A percentile compares a stretch with the other conserved stretches of the same genome.
phyloP scores from a whole-genome alignment of 1,284 basidiomycete genomes.

The Blastosporella zonata region DNA sequence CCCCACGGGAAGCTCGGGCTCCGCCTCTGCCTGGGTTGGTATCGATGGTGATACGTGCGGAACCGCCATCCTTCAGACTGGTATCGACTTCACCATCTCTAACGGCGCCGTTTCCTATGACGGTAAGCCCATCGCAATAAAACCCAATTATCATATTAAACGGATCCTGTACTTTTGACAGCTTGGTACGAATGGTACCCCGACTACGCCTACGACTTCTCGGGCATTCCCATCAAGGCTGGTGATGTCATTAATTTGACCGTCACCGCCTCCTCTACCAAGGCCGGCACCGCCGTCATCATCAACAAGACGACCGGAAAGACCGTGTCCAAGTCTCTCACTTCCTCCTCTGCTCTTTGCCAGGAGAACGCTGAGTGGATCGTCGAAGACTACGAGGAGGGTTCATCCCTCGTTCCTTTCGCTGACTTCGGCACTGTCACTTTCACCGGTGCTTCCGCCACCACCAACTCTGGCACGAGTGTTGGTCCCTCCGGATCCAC shows the following conservation, averaged over 20 bases:
- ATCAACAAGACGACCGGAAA: conserved; percentile 15
- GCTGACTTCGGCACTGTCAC: conserved; percentile 36
- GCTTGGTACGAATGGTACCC: conserved; percentile 41
- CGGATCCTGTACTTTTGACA: conserved; percentile 7
- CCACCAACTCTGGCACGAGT: conserved; percentile 17
- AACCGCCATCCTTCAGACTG: conserved; percentile 23
- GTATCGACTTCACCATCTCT: conserved; percentile 22
- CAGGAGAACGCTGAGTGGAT: conserved; percentile 34
- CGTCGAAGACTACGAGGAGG: conserved; percentile 35
- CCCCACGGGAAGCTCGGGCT: conserved; percentile 4
- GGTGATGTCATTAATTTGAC: conserved; percentile 29
- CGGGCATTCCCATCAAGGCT: conserved; percentile 27
- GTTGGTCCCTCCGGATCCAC: conserved; percentile 22
- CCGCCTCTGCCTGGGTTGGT: conserved; percentile 29
- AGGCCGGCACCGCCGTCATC: conserved; percentile 8
- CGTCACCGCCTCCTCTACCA: conserved; percentile 17
- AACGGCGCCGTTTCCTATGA: conserved; percentile 13
- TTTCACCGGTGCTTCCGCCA: conserved; percentile 20
- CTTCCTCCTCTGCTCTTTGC: conserved; percentile 30
- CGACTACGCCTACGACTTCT: conserved; percentile 32
- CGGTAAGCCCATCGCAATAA: conserved; percentile 11
- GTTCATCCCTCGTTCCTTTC: conserved; percentile 31
- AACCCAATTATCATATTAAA: not conserved
- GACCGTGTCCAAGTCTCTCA: conserved; percentile 33
- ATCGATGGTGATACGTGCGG: conserved; percentile 16